Evolutionary conservation across 2,329 filamentous ascomycete genomes (phyloP).

Genomic region (Aspergillus neotritici): DNA sequence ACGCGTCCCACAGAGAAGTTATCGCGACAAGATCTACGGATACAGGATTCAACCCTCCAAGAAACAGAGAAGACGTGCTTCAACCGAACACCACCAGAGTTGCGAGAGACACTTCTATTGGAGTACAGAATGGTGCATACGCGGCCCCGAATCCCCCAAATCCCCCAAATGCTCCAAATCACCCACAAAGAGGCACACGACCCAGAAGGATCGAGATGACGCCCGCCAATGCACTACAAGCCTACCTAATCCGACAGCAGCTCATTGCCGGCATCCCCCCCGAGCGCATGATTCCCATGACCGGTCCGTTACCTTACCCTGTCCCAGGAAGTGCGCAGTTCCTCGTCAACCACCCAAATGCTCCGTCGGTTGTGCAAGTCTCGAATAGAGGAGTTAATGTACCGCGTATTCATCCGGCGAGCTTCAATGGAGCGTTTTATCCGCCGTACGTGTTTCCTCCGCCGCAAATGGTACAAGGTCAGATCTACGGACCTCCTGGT

Average conservation of each 20-base stretch:
- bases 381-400: conserved; percentile 13
- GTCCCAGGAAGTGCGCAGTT: neutral
- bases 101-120: no score
- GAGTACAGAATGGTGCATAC: neutral
- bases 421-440: conserved; percentile 14
- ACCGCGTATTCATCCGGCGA: conserved; percentile 18
- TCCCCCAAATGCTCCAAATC: no score
- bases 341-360: neutral
- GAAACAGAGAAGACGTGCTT: no score
- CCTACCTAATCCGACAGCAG: conserved; percentile 26
- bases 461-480: neutral
- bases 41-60: no score
- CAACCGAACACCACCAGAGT: no score
- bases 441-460: conserved; percentile 2
- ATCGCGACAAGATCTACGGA: no score
- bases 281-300: conserved; percentile 19
- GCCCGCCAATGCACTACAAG: conserved; percentile 15
- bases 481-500: no score
- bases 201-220: neutral
- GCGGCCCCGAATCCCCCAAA: no score
- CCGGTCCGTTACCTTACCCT: neutral
- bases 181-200: neutral
- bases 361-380: conserved; percentile 16
- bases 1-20: no score
- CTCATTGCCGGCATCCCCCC: conserved; percentile 22